phyloP scores from a whole-genome alignment of 1,284 basidiomycete species.

The Ceratobasidium sp. region DNA sequence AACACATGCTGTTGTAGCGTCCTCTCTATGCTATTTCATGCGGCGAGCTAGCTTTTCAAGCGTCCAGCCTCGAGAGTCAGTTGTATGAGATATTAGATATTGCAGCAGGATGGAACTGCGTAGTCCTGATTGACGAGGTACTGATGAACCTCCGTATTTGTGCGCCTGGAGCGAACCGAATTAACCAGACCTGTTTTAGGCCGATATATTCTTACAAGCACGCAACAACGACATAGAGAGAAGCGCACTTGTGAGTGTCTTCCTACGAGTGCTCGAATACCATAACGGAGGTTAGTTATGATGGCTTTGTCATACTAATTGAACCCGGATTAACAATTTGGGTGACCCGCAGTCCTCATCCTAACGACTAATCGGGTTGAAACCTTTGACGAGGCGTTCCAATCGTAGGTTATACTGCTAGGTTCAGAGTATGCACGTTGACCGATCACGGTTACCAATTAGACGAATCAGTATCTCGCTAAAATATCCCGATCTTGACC shows the following conservation, averaged over 20 bases:
- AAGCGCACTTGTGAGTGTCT: background rate
- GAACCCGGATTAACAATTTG: background rate
- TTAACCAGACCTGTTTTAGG: no score
- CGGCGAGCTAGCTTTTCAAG: background rate
- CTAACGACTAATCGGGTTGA: background rate
- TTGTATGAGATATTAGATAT: background rate
- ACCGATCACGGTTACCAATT: background rate
- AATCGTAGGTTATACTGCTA: background rate
- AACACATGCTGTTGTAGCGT: background rate
- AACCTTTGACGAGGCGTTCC: background rate
- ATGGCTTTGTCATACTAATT: background rate
- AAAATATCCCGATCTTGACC: background rate
- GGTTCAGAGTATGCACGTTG: background rate
- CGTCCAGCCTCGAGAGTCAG: background rate
- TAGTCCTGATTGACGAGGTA: slow-evolving; percentile 27
- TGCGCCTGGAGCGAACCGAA: no score
- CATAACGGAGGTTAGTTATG: background rate
- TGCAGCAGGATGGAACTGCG: background rate
- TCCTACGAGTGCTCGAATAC: background rate
- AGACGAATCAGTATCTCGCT: background rate
- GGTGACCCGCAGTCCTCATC: background rate
- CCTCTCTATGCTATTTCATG: slow-evolving; percentile 15
- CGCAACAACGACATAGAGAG: background rate
- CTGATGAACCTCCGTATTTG: background rate
- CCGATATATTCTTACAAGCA: slow-evolving; percentile 15